phyloP scores from a whole-genome alignment of 1,284 basidiomycete genomes.

The Ustilago xerochloae region DNA sequence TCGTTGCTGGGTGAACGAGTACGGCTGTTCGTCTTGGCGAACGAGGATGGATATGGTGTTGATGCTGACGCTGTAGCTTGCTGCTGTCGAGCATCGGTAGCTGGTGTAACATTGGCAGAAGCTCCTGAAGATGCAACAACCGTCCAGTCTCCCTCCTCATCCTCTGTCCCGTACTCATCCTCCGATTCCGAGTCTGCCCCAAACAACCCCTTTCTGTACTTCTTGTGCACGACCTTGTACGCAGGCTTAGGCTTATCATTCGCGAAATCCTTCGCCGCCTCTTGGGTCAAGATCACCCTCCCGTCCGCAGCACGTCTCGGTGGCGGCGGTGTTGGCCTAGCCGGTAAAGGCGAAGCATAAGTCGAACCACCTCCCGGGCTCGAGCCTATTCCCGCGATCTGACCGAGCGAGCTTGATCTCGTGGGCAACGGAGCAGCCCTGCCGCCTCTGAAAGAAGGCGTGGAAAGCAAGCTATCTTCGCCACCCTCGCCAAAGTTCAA shows the following conservation, averaged over 20 bases:
- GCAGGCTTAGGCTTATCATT: slow-evolving; percentile 5
- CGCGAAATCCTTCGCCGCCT: slow-evolving; percentile 23
- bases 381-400: slow-evolving; percentile 10
- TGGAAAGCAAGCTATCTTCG: neutral
- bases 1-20: slow-evolving; percentile 22
- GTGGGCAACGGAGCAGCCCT: slow-evolving; percentile 32
- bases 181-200: slow-evolving; percentile 44
- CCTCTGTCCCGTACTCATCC: slow-evolving; percentile 56
- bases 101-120: neutral
- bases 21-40: slow-evolving; percentile 16
- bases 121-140: neutral
- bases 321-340: no score
- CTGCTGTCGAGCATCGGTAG: neutral
- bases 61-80: neutral
- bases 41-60: slow-evolving; percentile 31
- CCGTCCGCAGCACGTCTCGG: slow-evolving; percentile 24
- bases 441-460: slow-evolving; percentile 31
- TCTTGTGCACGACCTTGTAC: slow-evolving; percentile 18
- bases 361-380: slow-evolving; percentile 8
- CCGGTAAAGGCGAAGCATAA: neutral
- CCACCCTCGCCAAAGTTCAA: slow-evolving; percentile 45
- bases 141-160: slow-evolving; percentile 8
- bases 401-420: slow-evolving; percentile 30
- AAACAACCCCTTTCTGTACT: slow-evolving; percentile 38
- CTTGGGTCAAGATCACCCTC: slow-evolving; percentile 29